Evolutionary conservation across 2,329 filamentous ascomycete genomes (phyloP), one percentile per base, ranked within the genome.

Genomic region (Xylaria sp.): DNA sequence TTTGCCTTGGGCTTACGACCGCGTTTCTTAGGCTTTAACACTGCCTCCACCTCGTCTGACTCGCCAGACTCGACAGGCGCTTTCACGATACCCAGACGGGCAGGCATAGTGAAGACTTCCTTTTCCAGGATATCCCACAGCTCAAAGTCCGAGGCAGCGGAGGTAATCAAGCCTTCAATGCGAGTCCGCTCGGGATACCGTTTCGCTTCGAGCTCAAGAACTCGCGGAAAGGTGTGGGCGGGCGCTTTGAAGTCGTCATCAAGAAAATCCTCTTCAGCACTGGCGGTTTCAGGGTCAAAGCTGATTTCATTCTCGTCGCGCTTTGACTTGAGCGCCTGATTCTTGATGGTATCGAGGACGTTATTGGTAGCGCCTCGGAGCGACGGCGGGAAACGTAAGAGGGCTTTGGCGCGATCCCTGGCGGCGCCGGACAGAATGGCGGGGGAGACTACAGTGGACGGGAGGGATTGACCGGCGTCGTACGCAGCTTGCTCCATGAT

Each of bases 61-160:
- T 57, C 21, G 9, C 63, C 53, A 15, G 59, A 33, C 11, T 63
- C 37, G 25, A 78, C 73, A 31, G 14, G 4, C 12, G 19, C 31
- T 19, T 55, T 64, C 56, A 78, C 72, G 12, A 91, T 78, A 11
- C 87, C 84, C 19, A 92, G 76, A 61, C 78, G 82, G 3, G 76
- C 72, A 0, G 89, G 83, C 65, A 88, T 76, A 1, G 82, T 79
- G 68, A 93, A 91, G 12, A 93, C 87, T 53, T 92, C 84, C 4
- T 78, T 73, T 64, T 92, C 86, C 72, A 94, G 79, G 2, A 89
- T 75, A 6, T 85, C 74, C 89, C 90, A 93, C 9, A 92, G 78
- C 53, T 86, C 84, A 19, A 82, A 76, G 68, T 94, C 91, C 0
- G 85, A 85, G 61, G 78, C 68, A 17, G 87, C 87, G 1, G 70